A percentile compares a stretch with the other conserved stretches of the same genome.
These are phyloP conservation scores for Lenwebbia sp. DNA, from an alignment of 345 rosid genomes.

Conservation along the genomic window DNA sequence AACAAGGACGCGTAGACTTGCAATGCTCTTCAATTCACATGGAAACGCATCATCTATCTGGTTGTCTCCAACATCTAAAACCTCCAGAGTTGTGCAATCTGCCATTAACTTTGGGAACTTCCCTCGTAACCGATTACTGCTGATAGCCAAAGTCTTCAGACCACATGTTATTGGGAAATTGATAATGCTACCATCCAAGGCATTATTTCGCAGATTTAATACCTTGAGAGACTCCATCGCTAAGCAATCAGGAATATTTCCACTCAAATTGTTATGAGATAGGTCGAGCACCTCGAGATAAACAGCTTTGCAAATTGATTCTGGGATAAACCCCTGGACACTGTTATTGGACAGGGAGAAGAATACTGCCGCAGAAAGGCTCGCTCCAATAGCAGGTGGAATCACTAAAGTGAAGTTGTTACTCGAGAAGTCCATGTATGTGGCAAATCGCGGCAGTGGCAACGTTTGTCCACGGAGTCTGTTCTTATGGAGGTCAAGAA, in stretches of 20 bases:
- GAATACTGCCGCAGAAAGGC: neutral
- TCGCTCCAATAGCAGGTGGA: neutral
- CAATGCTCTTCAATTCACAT: constrained; percentile 6
- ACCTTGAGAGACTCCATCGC: neutral
- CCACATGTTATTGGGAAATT: neutral
- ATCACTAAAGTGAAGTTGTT: neutral
- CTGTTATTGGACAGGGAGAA: constrained; percentile 2
- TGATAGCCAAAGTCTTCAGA: constrained; percentile 22
- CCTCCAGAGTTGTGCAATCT: constrained; percentile 16
- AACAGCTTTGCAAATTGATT: neutral
- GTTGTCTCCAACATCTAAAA: constrained; percentile 30
- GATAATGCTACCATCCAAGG: neutral
- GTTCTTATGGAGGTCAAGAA: constrained; percentile 5
- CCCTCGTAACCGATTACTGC: constrained; percentile 15
- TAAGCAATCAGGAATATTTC: neutral
- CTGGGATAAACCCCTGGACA: neutral
- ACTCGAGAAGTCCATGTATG: neutral
- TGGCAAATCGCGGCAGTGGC: neutral
- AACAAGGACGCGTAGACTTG: constrained; percentile 16
- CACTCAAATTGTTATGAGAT: neutral
- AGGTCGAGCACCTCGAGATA: constrained; percentile 2
- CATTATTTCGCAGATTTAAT: neutral
- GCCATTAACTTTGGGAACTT: constrained; percentile 15
- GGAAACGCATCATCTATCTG: constrained; percentile 19
- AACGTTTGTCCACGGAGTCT: neutral